Evolutionary conservation across 1,139 yeast genomes (phyloP).

Genomic region (Wickerhamomyces sp.): DNA sequence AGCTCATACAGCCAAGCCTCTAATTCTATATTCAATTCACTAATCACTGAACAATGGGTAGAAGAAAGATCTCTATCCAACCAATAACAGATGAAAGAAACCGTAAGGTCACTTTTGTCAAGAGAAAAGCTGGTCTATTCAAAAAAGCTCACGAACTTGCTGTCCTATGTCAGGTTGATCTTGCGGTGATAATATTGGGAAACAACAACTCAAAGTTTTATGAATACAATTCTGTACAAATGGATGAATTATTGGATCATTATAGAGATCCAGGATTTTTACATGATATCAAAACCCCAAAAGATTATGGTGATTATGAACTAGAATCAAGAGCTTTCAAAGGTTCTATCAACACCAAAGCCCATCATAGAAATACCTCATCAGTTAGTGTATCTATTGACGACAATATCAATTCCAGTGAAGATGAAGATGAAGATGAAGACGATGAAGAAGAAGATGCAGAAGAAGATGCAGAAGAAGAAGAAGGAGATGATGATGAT

Average conservation of each 20-base stretch:
- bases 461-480: slow-evolving; percentile 22
- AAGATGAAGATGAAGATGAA: slow-evolving; percentile 24
- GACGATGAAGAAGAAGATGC: slow-evolving; percentile 23
- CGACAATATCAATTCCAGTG: slow-evolving; percentile 22
- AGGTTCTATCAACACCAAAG: slow-evolving; percentile 7
- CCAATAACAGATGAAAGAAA: slow-evolving; percentile 90
- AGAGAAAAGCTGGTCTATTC: slow-evolving; percentile 91
- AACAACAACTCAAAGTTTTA: slow-evolving; percentile 67
- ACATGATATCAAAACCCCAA: slow-evolving; percentile 59
- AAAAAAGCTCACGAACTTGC: slow-evolving; percentile 95
- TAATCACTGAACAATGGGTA: slow-evolving; percentile 57
- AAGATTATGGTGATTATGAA: slow-evolving; percentile 46
- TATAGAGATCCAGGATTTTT: slow-evolving; percentile 38
- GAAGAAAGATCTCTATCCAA: slow-evolving; percentile 91
- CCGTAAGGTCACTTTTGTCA: slow-evolving; percentile 83
- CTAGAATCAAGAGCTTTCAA: slow-evolving; percentile 23
- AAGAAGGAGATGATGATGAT: slow-evolving; percentile 7
- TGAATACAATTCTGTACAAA: slow-evolving; percentile 74
- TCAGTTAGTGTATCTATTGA: slow-evolving; percentile 16
- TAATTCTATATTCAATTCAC: no score
- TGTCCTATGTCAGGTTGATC: slow-evolving; percentile 86
- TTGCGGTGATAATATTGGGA: slow-evolving; percentile 88
- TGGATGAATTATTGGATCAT: slow-evolving; percentile 52
- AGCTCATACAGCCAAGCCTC: background rate
- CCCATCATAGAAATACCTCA: slow-evolving; percentile 14